Percentiles rank a stretch among this genome's conserved stretches.
These are phyloP conservation scores for Ensete ventricosum DNA, from an alignment of 176 grass and related monocot species.

Conservation along the genomic window DNA sequence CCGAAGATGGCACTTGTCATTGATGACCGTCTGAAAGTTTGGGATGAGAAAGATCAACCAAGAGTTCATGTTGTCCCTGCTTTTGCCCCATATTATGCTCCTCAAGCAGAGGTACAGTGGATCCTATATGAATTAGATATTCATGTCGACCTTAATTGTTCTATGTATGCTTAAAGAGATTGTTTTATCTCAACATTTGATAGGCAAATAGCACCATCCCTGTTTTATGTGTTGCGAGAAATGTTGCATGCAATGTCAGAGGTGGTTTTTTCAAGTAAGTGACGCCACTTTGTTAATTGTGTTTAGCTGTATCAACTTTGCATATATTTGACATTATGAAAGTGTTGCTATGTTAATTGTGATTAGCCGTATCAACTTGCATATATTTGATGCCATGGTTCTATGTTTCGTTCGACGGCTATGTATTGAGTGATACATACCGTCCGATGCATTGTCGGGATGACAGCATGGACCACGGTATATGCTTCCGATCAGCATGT, in stretches of 20 bases:
- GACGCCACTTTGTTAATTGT: background rate
- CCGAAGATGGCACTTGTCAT: constrained; percentile 94
- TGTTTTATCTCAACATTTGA: background rate
- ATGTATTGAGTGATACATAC: no score
- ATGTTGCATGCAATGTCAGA: constrained; percentile 95
- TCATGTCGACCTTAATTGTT: background rate
- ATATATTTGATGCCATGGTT: no score
- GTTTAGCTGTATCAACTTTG: background rate
- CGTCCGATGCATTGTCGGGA: background rate
- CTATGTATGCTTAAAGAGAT: background rate
- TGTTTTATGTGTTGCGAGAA: constrained; percentile 90
- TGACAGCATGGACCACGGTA: background rate
- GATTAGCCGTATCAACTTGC: background rate
- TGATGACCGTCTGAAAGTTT: constrained; percentile 95
- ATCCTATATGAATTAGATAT: background rate
- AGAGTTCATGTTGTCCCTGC: constrained; percentile 97
- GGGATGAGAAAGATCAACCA: constrained; percentile 95
- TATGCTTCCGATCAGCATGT: background rate
- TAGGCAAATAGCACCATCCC: constrained; percentile 75
- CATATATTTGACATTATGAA: constrained; percentile 10
- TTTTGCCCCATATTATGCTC: constrained; percentile 95
- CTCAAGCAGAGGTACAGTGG: constrained; percentile 71
- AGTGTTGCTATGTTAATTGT: constrained; percentile 4
- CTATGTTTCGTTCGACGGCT: no score
- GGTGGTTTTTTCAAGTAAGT: constrained; percentile 98